These are phyloP conservation scores for Candida sakaeoensis DNA, from an alignment of 805 yeast genomes.

Conservation along the genomic window DNA sequence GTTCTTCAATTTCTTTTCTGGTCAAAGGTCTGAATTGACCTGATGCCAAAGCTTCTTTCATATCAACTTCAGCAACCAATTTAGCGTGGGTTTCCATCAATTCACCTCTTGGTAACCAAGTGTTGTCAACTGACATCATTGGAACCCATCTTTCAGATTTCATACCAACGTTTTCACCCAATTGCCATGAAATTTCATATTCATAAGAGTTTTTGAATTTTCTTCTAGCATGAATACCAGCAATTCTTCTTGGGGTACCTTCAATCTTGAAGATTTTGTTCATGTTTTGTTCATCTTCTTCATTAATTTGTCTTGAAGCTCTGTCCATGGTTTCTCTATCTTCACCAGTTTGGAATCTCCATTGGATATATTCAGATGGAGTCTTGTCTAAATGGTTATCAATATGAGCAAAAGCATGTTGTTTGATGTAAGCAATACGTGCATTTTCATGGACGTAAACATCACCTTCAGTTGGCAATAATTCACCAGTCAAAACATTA, in stretches of 20 bases:
- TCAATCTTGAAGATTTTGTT: constrained; percentile 99
- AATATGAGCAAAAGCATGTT: constrained; percentile 99
- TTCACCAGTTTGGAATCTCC: constrained; percentile 99
- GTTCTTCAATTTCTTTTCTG: constrained; percentile 99
- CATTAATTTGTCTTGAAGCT: constrained; percentile 98
- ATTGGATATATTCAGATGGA: constrained; percentile 99
- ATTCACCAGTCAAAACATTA: constrained; percentile 99
- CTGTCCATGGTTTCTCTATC: constrained; percentile 99
- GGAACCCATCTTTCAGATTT: constrained; percentile 99
- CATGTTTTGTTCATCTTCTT: constrained; percentile 96
- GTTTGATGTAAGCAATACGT: constrained; percentile 99
- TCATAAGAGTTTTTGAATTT: constrained; percentile 99
- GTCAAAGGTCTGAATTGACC: constrained; percentile 99
- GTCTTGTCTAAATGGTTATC: constrained; percentile 99
- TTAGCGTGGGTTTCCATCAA: constrained; percentile 89
- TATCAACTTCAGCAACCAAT: constrained; percentile 99
- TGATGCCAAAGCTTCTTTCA: constrained; percentile 99
- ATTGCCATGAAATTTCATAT: constrained; percentile 95
- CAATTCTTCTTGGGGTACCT: constrained; percentile 97
- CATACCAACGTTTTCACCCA: constrained; percentile 99
- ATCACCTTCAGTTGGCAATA: constrained; percentile 96
- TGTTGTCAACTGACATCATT: constrained; percentile 99
- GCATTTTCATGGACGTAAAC: constrained; percentile 99
- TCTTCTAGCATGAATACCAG: constrained; percentile 92
- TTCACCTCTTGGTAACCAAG: constrained; percentile 99